Percentiles rank a stretch among this genome's conserved stretches.
These are phyloP conservation scores for Paecilomyces dactylethromorphus DNA, from an alignment of 2,329 filamentous ascomycete genomes.

Conservation along the genomic window DNA sequence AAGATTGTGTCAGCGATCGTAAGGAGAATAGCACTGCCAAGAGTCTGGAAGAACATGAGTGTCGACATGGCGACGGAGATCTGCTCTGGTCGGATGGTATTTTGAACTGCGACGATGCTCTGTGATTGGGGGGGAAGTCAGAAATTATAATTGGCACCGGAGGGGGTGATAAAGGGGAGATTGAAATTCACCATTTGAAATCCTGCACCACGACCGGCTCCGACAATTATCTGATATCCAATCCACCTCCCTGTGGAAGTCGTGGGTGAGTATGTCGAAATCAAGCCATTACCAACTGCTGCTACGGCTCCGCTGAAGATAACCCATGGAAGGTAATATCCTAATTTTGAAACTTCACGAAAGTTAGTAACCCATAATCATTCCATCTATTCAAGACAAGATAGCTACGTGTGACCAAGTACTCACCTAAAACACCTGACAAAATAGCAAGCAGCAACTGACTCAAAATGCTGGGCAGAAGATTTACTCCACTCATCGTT, in stretches of 20 bases:
- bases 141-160: conserved; percentile 9
- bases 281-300: conserved; percentile 33
- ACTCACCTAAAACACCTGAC: conserved; percentile 23
- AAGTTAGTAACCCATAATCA: background rate
- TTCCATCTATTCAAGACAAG: conserved; percentile 2
- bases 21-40: conserved; percentile 61
- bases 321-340: conserved; percentile 28
- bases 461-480: conserved; percentile 34
- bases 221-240: conserved; percentile 42
- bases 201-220: conserved; percentile 34
- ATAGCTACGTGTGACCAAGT: background rate
- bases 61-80: conserved; percentile 36
- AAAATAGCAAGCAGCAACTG: conserved; percentile 24
- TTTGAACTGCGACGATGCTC: conserved; percentile 34
- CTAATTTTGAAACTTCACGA: conserved; percentile 18
- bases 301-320: conserved; percentile 21
- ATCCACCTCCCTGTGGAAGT: conserved; percentile 38
- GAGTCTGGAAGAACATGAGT: conserved; percentile 54
- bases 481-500: conserved; percentile 29
- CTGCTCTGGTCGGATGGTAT: conserved; percentile 24
- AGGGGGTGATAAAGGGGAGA: background rate
- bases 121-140: conserved; percentile 35
- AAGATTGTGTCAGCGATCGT: conserved; percentile 62
- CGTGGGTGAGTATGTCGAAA: conserved; percentile 33
- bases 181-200: conserved; percentile 15